Percentiles rank a stretch among this genome's conserved stretches.
phyloP scores from a whole-genome alignment of 306 rosid species.

The Malus sylvestris region DNA sequence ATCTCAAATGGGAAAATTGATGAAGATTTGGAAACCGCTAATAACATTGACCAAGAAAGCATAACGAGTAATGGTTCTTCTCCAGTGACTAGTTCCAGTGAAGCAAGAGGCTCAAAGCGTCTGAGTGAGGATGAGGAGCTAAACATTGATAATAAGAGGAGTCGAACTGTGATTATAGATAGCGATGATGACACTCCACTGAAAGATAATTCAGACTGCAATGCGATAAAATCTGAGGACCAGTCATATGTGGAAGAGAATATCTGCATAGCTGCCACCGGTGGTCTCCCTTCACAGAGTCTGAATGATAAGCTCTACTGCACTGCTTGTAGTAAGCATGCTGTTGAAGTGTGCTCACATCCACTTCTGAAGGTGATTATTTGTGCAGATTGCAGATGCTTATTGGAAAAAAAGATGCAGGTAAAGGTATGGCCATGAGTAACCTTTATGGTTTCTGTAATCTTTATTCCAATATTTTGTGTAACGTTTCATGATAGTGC shows the following conservation, averaged over 20 bases:
- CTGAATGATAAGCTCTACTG: conserved; percentile 43
- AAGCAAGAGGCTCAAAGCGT: conserved; percentile 63
- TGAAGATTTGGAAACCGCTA: conserved; percentile 32
- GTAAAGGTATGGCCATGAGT: conserved; percentile 34
- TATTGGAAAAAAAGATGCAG: conserved; percentile 41
- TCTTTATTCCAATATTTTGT: neutral
- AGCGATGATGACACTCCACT: conserved; percentile 32
- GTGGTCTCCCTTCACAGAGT: conserved; percentile 30
- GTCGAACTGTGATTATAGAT: conserved; percentile 29
- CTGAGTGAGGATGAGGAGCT: conserved; percentile 35
- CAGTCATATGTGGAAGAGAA: conserved; percentile 28
- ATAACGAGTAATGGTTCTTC: conserved; percentile 20
- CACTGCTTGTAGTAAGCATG: conserved; percentile 57
- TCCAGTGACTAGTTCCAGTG: conserved; percentile 29
- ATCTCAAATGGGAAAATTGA: conserved; percentile 22
- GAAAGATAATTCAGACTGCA: conserved; percentile 31
- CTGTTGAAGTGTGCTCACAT: conserved; percentile 46
- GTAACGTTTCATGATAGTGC: neutral
- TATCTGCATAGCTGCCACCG: conserved; percentile 16
- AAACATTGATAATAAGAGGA: conserved; percentile 44
- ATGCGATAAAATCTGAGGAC: conserved; percentile 22
- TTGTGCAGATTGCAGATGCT: conserved; percentile 60
- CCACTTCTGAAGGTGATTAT: conserved; percentile 65
- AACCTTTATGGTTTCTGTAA: neutral
- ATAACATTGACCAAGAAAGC: conserved; percentile 32